Percentiles rank a stretch among this genome's conserved stretches.
These are phyloP conservation scores for Metschnikowia lunata DNA, from an alignment of 805 yeast species.

Conservation along the genomic window DNA sequence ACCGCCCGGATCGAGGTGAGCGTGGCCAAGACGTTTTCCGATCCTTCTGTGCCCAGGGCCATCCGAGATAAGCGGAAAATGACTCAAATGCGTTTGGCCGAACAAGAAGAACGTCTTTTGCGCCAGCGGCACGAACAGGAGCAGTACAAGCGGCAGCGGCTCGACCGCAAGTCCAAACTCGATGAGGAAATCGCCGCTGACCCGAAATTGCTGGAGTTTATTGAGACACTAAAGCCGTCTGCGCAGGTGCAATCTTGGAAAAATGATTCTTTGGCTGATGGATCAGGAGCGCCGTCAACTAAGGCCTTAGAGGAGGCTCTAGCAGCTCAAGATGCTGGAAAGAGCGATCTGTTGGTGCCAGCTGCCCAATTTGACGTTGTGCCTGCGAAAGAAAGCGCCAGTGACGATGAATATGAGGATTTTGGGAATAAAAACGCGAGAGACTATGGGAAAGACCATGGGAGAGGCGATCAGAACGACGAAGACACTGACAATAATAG, in stretches of 20 bases:
- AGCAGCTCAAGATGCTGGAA: conserved; percentile 19
- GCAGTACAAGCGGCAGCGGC: conserved; percentile 37
- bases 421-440: conserved; percentile 22
- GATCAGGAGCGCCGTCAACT: conserved; percentile 43
- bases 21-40: conserved; percentile 80
- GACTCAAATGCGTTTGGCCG: conserved; percentile 40
- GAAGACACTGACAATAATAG: conserved; percentile 22
- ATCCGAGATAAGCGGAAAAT: conserved; percentile 34
- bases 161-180: conserved; percentile 33
- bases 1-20: conserved; percentile 77
- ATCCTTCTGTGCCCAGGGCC: conserved; percentile 73
- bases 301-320: conserved; percentile 43
- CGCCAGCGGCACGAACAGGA: conserved; percentile 35
- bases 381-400: conserved; percentile 38
- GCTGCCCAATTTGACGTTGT: conserved; percentile 28
- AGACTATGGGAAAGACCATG: too few relatives aligned
- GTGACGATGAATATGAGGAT: conserved; percentile 53
- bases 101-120: conserved; percentile 40
- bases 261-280: conserved; percentile 51
- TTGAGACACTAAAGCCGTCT: conserved; percentile 79
- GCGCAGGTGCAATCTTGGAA: conserved; percentile 72
- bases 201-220: conserved; percentile 70
- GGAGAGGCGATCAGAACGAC: too few relatives aligned
- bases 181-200: conserved; percentile 61
- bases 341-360: not conserved